A percentile compares a stretch with the other conserved stretches of the same genome.
These are phyloP conservation scores for Nicotiana obtusifolia DNA, from an alignment of 257 asterid species.

Conservation along the genomic window DNA sequence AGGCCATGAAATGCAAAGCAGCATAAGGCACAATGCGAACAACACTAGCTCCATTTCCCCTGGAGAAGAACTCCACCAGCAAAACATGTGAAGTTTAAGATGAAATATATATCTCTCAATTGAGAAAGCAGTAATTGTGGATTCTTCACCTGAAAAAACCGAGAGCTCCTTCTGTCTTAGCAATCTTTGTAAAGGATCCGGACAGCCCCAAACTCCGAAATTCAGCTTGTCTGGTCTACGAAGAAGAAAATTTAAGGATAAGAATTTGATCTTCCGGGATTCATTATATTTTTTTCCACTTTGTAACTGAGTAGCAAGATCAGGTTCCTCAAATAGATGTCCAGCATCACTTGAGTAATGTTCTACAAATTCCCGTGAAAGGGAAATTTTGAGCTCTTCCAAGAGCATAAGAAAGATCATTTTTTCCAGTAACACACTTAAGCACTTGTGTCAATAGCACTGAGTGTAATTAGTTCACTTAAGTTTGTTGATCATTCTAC, in stretches of 20 bases:
- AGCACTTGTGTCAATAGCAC: background rate
- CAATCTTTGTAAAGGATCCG: conserved; percentile 73
- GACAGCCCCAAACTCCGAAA: conserved; percentile 62
- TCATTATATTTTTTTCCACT: background rate
- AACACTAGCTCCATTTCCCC: conserved; percentile 95
- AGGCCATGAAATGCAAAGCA: conserved; percentile 88
- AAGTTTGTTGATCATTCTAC: background rate
- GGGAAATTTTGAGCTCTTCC: background rate
- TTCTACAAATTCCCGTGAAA: background rate
- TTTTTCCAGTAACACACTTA: background rate
- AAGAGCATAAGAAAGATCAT: background rate
- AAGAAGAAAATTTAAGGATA: conserved; percentile 5
- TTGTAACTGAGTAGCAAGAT: background rate
- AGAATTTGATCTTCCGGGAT: background rate
- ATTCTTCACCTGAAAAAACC: conserved; percentile 65
- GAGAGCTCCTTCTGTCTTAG: conserved; percentile 66
- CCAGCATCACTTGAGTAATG: background rate
- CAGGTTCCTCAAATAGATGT: background rate
- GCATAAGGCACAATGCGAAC: conserved; percentile 92
- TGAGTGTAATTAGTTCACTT: background rate
- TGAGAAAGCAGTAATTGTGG: background rate
- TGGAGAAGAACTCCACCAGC: conserved; percentile 15
- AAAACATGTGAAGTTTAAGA: background rate
- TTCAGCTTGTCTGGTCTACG: conserved; percentile 69
- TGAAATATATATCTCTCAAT: background rate